A percentile compares a stretch with the other conserved stretches of the same genome.
Conservation (phyloP, 1,139 yeast genomes). For the Lodderomyces theae region DNA sequence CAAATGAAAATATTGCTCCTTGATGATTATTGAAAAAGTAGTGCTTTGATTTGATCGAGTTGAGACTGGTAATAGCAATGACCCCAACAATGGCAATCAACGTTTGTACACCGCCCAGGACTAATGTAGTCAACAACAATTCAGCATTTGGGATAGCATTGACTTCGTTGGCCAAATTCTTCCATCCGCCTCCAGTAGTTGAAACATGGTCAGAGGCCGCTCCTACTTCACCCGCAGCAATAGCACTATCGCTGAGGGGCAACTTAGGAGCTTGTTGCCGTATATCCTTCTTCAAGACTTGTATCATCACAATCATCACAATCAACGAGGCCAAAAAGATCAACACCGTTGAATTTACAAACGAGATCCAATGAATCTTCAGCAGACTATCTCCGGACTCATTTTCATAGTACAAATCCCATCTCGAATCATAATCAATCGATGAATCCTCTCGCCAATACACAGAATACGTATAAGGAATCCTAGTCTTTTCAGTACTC, state of each 20-base stretch:
- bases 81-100: conserved; percentile 64
- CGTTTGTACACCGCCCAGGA: conserved; percentile 74
- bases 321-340: conserved; percentile 56
- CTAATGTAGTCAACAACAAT: conserved; percentile 50
- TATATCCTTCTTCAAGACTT: conserved; percentile 46
- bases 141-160: conserved; percentile 50
- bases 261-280: conserved; percentile 22
- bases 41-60: conserved; percentile 27
- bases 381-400: conserved; percentile 43
- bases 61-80: conserved; percentile 54
- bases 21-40: conserved; percentile 52
- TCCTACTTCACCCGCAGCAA: too few species aligned
- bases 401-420: conserved; percentile 69
- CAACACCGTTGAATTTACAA: conserved; percentile 62
- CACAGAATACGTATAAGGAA: conserved; percentile 83
- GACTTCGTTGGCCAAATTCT: conserved; percentile 51
- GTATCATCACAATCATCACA: conserved; percentile 60
- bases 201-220: too few species aligned
- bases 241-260: conserved; percentile 16
- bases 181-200: conserved; percentile 40
- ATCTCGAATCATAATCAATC: conserved; percentile 65
- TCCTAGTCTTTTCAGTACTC: conserved; percentile 28
- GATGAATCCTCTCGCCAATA: conserved; percentile 83
- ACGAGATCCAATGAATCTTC: conserved; percentile 69
- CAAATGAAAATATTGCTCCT: conserved; percentile 63